Evolutionary conservation across 2,329 filamentous ascomycete genomes (phyloP).

Genomic region (Mycogone perniciosa): DNA sequence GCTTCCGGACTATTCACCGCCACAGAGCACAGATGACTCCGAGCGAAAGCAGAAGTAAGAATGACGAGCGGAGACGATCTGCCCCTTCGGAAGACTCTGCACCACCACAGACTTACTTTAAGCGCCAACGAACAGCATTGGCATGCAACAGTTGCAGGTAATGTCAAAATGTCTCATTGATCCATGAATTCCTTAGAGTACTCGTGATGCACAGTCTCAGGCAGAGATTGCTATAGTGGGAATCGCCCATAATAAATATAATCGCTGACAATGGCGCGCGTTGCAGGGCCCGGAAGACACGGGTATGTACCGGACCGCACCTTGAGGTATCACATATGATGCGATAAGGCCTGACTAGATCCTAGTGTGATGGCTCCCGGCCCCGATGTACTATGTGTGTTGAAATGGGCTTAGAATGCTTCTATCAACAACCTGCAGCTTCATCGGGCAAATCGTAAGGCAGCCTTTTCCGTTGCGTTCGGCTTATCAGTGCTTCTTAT

Average conservation of each 20-base stretch:
- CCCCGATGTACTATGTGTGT: slow-evolving; percentile 2
- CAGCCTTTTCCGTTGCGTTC: not conserved
- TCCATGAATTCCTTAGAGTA: too few species aligned
- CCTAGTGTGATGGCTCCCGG: slow-evolving; percentile 2
- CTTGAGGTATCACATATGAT: not conserved
- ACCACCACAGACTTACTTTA: not conserved
- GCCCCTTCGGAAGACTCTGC: not conserved
- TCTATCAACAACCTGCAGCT: slow-evolving; percentile 3
- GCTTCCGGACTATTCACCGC: not conserved
- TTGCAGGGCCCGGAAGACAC: not conserved
- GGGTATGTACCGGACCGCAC: slow-evolving; percentile 3
- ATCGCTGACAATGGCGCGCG: not conserved
- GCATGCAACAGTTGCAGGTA: slow-evolving; percentile 5
- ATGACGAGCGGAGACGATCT: slow-evolving; percentile 2
- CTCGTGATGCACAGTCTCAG: too few species aligned
- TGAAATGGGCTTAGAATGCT: slow-evolving; percentile 5
- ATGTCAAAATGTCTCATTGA: not conserved
- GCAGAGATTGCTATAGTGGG: too few species aligned
- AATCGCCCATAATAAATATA: not conserved
- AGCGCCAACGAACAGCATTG: slow-evolving; percentile 4
- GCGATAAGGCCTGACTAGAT: not conserved
- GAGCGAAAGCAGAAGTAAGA: not conserved
- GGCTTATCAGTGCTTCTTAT: not conserved
- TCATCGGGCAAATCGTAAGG: slow-evolving; percentile 3
- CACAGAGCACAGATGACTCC: not conserved